Base-by-base conservation (phyloP, 495 filamentous ascomycete genomes). In the Neurospora sp. region DNA sequence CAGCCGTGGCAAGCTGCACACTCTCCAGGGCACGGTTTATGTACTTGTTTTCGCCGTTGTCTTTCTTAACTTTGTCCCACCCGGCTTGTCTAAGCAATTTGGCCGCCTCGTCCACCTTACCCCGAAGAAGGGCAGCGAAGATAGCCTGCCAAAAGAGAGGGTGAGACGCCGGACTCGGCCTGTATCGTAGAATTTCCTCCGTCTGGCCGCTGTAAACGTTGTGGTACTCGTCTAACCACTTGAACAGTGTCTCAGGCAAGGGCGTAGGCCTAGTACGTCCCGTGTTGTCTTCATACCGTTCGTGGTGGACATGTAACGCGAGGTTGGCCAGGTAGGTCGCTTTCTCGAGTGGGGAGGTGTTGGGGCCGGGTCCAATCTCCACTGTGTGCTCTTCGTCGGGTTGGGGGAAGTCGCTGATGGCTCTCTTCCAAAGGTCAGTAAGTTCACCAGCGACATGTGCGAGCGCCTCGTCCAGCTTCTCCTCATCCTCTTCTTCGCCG, bases 61-160 rank as follows among this genome's bases (percentile, higher is more conserved):
- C 75, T 45, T 82, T 79, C 41, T 86, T 83, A 3, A 94, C 91
- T 70, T 91, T 84, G 72, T 88, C 89, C 86, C 94, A 97, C 65
- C 92, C 90, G 1, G 92, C 92, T 9, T 86, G 85, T 70, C 85
- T 88, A 44, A 98, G 82, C 40, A 95, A 78, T 44, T 84, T 81
- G 3, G 89, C 83, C 0, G 90, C 89, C 12, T 88, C 89, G 5
- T 77, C 70, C 44, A 97, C 86, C 40, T 88, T 87, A 31, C 94
- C 94, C 18, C 94, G 91, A 5, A 94, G 81, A 69, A 93, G 85
- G 40, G 87, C 80, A 40, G 85, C 84, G 74, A 89, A 90, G 20
- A 97, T 82, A 10, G 89, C 86, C 76, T 93, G 91, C 94, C 94
- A 98, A 79, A 92, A 98, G 38, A 89, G 84, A 7, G 82, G 81